Conservation (phyloP, 768 basidiomycete species). For the Amanita fuliginea region DNA sequence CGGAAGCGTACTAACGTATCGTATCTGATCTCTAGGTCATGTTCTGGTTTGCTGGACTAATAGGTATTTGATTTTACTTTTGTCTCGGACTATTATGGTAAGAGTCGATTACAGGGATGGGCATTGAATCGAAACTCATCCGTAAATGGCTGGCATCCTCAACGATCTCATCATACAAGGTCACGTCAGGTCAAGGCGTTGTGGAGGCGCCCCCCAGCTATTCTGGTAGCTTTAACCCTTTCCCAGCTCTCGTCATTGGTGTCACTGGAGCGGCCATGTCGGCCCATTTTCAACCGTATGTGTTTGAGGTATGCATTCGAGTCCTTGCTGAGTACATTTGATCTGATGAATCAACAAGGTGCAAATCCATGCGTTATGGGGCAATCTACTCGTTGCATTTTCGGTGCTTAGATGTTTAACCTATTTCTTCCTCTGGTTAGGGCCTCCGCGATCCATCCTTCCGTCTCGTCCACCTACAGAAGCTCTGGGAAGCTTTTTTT, state of each 20-base stretch:
- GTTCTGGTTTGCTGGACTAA: slow-evolving; percentile 90
- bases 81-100: neutral
- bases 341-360: slow-evolving; percentile 33
- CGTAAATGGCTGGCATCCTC: slow-evolving; percentile 65
- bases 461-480: slow-evolving; percentile 94
- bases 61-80: slow-evolving; percentile 31
- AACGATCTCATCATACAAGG: slow-evolving; percentile 22
- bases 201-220: slow-evolving; percentile 66
- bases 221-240: slow-evolving; percentile 75
- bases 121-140: slow-evolving; percentile 69
- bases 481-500: slow-evolving; percentile 76
- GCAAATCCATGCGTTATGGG: slow-evolving; percentile 88
- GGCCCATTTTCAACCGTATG: slow-evolving; percentile 80
- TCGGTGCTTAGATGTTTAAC: slow-evolving; percentile 76
- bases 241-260: slow-evolving; percentile 89
- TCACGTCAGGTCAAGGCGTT: slow-evolving; percentile 25
- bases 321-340: neutral
- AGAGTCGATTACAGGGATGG: slow-evolving; percentile 36
- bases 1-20: neutral
- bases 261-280: slow-evolving; percentile 91
- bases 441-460: slow-evolving; percentile 71
- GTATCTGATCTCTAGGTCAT: slow-evolving; percentile 38
- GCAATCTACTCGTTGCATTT: slow-evolving; percentile 71
- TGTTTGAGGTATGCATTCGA: slow-evolving; percentile 57
- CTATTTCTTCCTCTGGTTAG: slow-evolving; percentile 91